These are phyloP conservation scores for Pulveroboletus frians DNA, from an alignment of 768 basidiomycete species.

Conservation along the genomic window DNA sequence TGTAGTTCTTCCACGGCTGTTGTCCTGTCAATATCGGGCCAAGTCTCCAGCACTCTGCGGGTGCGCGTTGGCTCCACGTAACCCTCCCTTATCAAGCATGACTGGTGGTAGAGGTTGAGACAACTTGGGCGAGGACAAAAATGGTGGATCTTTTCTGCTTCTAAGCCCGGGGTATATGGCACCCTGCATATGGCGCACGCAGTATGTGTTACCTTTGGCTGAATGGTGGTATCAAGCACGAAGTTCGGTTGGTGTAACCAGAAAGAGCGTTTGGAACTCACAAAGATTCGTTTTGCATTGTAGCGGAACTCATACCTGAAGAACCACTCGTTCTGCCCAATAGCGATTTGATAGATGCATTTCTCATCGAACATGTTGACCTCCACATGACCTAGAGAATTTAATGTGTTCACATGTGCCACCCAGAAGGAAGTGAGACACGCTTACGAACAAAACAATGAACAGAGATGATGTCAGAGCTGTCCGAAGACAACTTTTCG, in stretches of 20 bases:
- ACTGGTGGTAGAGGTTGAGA: conserved; percentile 42
- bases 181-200: conserved; percentile 41
- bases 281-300: conserved; percentile 30
- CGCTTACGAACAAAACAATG: conserved; percentile 43
- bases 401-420: background rate
- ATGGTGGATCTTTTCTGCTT: conserved; percentile 39
- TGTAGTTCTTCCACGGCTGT: background rate
- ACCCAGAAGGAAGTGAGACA: background rate
- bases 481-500: conserved; percentile 49
- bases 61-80: conserved; percentile 21
- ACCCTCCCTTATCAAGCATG: conserved; percentile 36
- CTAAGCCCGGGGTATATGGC: conserved; percentile 43
- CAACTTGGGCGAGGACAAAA: conserved; percentile 54
- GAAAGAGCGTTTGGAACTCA: conserved; percentile 18
- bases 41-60: conserved; percentile 33
- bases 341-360: conserved; percentile 34
- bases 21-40: conserved; percentile 31
- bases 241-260: background rate
- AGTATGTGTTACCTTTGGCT: conserved; percentile 39
- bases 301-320: conserved; percentile 43
- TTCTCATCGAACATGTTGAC: conserved; percentile 38
- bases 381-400: conserved; percentile 29
- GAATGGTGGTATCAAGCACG: background rate
- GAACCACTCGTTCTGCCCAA: conserved; percentile 41
- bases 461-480: conserved; percentile 43